Conservation (phyloP, 2,329 filamentous ascomycete genomes). For the Arthrobotrys entomopaga region DNA sequence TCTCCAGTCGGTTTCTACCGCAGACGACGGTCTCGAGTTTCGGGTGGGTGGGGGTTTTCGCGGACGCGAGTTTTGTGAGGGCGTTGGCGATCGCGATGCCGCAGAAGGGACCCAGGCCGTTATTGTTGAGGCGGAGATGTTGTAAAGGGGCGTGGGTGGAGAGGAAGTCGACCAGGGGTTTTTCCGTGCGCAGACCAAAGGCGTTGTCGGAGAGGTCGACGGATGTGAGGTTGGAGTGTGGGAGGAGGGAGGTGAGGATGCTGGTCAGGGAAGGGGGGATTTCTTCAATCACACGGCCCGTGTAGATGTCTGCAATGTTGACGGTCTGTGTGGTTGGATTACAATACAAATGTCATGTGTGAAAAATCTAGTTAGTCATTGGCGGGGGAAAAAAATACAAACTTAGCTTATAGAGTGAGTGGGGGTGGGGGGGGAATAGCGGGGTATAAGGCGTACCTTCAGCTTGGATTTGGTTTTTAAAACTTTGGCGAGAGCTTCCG, state of each 20-base stretch:
- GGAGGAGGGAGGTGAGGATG: conserved; percentile 85
- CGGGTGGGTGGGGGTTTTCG: conserved; percentile 79
- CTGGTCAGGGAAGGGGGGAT: conserved; percentile 89
- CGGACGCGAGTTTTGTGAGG: conserved; percentile 80
- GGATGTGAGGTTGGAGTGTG: conserved; percentile 85
- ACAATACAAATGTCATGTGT: conserved; percentile 24
- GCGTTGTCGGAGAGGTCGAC: conserved; percentile 98
- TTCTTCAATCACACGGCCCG: conserved; percentile 88
- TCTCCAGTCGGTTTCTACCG: conserved; percentile 93
- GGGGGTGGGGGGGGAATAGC: background rate
- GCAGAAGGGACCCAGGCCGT: conserved; percentile 90
- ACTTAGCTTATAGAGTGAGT: background rate
- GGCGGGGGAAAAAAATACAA: too few relatives aligned
- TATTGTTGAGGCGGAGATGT: conserved; percentile 97
- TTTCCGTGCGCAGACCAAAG: conserved; percentile 94
- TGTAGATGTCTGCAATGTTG: conserved; percentile 98
- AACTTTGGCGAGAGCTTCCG: conserved; percentile 82
- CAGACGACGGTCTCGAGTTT: conserved; percentile 96
- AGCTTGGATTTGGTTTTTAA: conserved; percentile 85
- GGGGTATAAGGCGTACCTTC: conserved; percentile 66
- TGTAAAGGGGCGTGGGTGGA: conserved; percentile 87
- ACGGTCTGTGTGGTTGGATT: conserved; percentile 71
- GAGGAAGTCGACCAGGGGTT: conserved; percentile 90
- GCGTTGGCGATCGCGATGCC: conserved; percentile 90
- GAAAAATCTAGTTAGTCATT: too few relatives aligned